phyloP scores from a whole-genome alignment of 441 rosid species.

The Pelargonium myrrhifolium region DNA sequence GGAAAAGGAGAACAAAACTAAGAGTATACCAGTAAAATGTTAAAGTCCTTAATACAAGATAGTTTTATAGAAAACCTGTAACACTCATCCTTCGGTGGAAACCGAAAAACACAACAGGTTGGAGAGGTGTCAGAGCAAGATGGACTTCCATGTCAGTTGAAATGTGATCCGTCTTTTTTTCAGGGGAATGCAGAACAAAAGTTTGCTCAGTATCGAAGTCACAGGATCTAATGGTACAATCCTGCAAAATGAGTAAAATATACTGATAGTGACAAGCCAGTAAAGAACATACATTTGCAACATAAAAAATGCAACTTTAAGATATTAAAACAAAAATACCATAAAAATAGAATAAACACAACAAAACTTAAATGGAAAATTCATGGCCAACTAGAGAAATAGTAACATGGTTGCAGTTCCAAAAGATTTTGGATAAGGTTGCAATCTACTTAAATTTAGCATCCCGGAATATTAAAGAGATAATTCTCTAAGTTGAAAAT shows the following conservation, averaged over 20 bases:
- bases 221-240: constrained; percentile 93
- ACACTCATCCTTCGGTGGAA: constrained; percentile 94
- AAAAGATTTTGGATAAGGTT: not conserved
- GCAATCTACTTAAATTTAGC: not conserved
- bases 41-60: not conserved
- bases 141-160: constrained; percentile 79
- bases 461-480: not conserved
- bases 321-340: not conserved
- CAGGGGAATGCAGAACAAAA: constrained; percentile 93
- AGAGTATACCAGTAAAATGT: not conserved
- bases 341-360: not conserved
- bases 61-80: constrained; percentile 49
- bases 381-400: not conserved
- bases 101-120: constrained; percentile 95
- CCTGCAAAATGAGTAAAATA: constrained; percentile 36
- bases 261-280: not conserved
- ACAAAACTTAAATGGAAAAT: not conserved
- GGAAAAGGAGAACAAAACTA: not conserved
- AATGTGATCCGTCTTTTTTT: constrained; percentile 75
- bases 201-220: constrained; percentile 95
- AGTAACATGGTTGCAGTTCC: not conserved
- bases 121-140: constrained; percentile 94
- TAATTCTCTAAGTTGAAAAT: not conserved
- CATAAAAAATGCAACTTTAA: not conserved
- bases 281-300: not conserved